Evolutionary conservation across 768 basidiomycete species (phyloP).

Genomic region (Mycena belliarum): DNA sequence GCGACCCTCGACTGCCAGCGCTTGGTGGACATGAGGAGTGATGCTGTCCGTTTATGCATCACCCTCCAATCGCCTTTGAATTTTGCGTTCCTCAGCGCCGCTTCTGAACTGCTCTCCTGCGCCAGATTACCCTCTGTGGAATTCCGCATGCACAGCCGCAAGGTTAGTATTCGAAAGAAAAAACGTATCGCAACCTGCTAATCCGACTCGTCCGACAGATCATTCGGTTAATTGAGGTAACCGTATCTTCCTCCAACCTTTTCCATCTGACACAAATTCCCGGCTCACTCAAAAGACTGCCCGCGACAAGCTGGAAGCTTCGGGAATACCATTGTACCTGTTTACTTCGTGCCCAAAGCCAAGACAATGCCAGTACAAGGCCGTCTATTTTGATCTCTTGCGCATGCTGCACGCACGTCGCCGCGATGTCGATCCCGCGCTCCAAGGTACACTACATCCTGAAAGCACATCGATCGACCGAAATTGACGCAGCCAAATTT

Average conservation of each 20-base stretch:
- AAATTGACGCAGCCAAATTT: neutral
- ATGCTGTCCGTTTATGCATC: conserved; percentile 18
- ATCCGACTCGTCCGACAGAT: conserved; percentile 6
- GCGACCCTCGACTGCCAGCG: neutral
- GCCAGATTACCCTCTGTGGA: neutral
- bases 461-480: neutral
- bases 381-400: conserved; percentile 15
- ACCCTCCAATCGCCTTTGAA: conserved; percentile 12
- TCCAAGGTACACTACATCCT: conserved; percentile 10
- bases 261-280: neutral
- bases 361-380: conserved; percentile 2
- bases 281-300: conserved; percentile 6
- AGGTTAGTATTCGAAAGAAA: conserved; percentile 13
- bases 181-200: neutral
- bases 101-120: conserved; percentile 14
- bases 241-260: conserved; percentile 3
- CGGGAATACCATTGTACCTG: conserved; percentile 15
- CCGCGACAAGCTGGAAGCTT: conserved; percentile 16
- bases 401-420: conserved; percentile 16
- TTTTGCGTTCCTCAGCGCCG: conserved; percentile 8
- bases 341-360: conserved; percentile 13
- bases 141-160: conserved; percentile 18
- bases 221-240: conserved; percentile 21
- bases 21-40: conserved; percentile 1
- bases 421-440: conserved; percentile 6